A percentile compares a stretch with the other conserved stretches of the same genome.
Evolutionary conservation across 176 grass and related monocot species (phyloP).

Genomic region (Hsuehochloa calcarea): DNA sequence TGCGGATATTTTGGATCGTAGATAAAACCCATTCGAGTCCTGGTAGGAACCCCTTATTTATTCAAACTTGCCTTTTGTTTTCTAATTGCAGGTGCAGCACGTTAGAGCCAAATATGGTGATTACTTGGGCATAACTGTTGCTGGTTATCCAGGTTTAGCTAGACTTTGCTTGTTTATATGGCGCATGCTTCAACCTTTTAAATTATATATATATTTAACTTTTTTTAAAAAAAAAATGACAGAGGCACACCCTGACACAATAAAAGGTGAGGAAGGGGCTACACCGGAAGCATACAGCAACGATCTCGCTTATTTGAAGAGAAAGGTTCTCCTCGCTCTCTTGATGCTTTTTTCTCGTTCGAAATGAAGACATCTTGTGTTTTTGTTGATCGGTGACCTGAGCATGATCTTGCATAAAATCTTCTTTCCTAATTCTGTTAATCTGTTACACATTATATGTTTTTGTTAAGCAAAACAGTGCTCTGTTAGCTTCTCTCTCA

Average conservation of each 20-base stretch:
- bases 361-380: conserved; percentile 1
- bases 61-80: conserved; percentile 21
- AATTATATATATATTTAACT: conserved; percentile 2
- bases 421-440: conserved; percentile 6
- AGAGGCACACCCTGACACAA: conserved; percentile 91
- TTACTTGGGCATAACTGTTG: conserved; percentile 91
- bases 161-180: conserved; percentile 9
- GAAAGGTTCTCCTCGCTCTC: conserved; percentile 50
- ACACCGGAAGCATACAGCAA: conserved; percentile 70
- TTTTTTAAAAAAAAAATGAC: conserved; percentile 35
- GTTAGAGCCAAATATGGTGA: conserved; percentile 67
- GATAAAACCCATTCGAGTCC: neutral
- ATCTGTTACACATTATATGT: neutral
- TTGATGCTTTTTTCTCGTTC: conserved; percentile 26
- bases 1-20: conserved; percentile 2
- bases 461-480: neutral
- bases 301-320: conserved; percentile 87
- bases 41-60: neutral
- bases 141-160: conserved; percentile 85
- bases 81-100: conserved; percentile 69
- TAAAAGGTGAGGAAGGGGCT: conserved; percentile 62
- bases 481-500: conserved; percentile 12
- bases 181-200: neutral
- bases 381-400: conserved; percentile 19
- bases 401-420: neutral